Conservation (phyloP, 176 grass and related monocot species). For the Phyllostachys edulis region DNA sequence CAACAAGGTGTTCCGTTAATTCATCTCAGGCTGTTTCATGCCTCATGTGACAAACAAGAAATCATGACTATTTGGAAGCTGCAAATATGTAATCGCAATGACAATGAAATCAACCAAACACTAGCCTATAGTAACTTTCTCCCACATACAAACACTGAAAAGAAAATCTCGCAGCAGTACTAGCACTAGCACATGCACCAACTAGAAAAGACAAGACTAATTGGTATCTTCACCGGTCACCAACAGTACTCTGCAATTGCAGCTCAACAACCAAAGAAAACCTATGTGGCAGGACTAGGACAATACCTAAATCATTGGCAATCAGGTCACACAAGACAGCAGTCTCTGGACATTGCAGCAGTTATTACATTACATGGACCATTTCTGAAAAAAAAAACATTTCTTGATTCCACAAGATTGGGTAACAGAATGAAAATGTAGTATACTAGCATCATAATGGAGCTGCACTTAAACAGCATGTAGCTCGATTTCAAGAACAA, state of each 20-base stretch:
- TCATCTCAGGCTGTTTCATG: not conserved
- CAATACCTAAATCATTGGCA: not conserved
- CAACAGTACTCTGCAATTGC: not conserved
- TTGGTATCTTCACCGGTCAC: not conserved
- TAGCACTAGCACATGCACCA: constrained; percentile 17
- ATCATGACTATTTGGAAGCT: not conserved
- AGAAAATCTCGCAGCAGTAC: not conserved
- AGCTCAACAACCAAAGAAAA: constrained; percentile 6
- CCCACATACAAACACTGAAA: not conserved
- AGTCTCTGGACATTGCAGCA: not conserved
- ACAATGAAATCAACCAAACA: not conserved
- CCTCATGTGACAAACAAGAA: not conserved
- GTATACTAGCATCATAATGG: not conserved
- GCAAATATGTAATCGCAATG: not conserved
- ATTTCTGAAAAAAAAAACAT: not conserved
- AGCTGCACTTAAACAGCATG: not conserved
- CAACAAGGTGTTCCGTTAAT: not conserved
- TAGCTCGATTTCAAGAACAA: not conserved
- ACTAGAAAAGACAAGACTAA: constrained; percentile 16
- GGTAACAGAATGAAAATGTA: not conserved
- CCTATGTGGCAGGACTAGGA: not conserved
- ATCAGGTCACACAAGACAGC: not conserved
- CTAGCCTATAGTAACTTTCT: not conserved
- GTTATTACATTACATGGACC: not conserved
- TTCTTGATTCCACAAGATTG: not conserved